Evolutionary conservation across 2,329 filamentous ascomycete species (phyloP), one percentile per base, ranked within the genome.

Genomic region (Arthrocladium fulminans): DNA sequence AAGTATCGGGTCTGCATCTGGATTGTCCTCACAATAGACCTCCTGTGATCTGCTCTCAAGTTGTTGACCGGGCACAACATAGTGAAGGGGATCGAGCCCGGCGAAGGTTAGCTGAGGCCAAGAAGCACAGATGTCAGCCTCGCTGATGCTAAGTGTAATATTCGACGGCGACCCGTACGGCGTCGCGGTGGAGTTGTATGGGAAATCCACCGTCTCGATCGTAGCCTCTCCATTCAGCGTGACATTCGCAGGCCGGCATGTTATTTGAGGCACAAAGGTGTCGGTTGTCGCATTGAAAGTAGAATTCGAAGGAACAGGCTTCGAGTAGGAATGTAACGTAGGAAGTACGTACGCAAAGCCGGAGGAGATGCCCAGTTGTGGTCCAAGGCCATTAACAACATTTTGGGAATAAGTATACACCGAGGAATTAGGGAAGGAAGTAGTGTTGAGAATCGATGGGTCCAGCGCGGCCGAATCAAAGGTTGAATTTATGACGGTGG

Each of bases 391-490:
- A 17, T 57, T 51, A 17, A 48, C 45, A 38, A 53, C 48, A 39
- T 35, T 50, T 34, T 50, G 54, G 37, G 55, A 52, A 44, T 55
- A 58, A 22, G 53, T 48, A 43, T 56, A 56, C 20, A 58, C 56
- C 3, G 56, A 55, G 15, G 45, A 46, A 38, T 49, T 40, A n/a
- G 52, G 45, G 22, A 53, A 47, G 12, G 45, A 17, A n/a, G 4
- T n/a, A 20, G 15, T 25, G 12, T n/a, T 25, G 20, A 47, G 23
- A 4, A 47, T 50, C 29, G 51, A 53, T 9, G 53, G 37, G 39
- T 45, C 34, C 10, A 57, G 39, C 20, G 47, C 42, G 8, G 42
- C 48, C n/a, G 50, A 23, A 24, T 34, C 51, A 45, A 57, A 57
- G 1, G 43, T 44, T 29, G 37, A 43, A 3, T 50, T 47, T 12